Conservation (phyloP, 2,329 filamentous ascomycete genomes). For the Plectosphaerella cucumerina region DNA sequence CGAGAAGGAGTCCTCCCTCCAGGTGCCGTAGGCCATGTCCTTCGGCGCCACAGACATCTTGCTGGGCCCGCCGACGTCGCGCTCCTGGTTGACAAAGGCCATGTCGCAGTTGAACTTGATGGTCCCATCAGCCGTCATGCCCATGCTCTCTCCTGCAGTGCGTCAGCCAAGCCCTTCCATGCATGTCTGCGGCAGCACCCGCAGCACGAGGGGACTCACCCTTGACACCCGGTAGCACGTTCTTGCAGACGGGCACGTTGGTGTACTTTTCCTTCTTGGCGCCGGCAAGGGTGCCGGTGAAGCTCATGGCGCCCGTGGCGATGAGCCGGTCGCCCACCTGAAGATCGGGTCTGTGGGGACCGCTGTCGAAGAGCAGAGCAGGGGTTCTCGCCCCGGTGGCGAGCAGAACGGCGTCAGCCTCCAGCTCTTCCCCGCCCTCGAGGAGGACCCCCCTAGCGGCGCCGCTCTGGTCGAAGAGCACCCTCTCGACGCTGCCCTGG, state of each 20-base stretch:
- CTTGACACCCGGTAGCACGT: constrained; percentile 34
- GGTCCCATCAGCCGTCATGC: constrained; percentile 39
- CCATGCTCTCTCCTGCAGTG: constrained; percentile 34
- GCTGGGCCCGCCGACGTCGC: constrained; percentile 18
- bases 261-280: constrained; percentile 43
- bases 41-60: constrained; percentile 48
- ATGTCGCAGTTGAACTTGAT: constrained; percentile 60
- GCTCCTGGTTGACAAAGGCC: constrained; percentile 34
- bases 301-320: constrained; percentile 50
- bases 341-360: constrained; percentile 41
- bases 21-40: constrained; percentile 35
- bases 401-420: constrained; percentile 49
- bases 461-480: constrained; percentile 43
- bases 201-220: constrained; percentile 24
- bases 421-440: constrained; percentile 37
- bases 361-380: constrained; percentile 46
- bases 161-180: constrained; percentile 6
- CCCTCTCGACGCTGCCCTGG: constrained; percentile 39
- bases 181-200: background rate
- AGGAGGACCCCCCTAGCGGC: constrained; percentile 45
- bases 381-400: constrained; percentile 55
- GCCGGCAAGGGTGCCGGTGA: constrained; percentile 31
- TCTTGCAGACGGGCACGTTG: constrained; percentile 50
- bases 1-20: constrained; percentile 33
- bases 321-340: constrained; percentile 49